phyloP scores from a whole-genome alignment of 768 basidiomycete species.

The Coprinellus micaceus region DNA sequence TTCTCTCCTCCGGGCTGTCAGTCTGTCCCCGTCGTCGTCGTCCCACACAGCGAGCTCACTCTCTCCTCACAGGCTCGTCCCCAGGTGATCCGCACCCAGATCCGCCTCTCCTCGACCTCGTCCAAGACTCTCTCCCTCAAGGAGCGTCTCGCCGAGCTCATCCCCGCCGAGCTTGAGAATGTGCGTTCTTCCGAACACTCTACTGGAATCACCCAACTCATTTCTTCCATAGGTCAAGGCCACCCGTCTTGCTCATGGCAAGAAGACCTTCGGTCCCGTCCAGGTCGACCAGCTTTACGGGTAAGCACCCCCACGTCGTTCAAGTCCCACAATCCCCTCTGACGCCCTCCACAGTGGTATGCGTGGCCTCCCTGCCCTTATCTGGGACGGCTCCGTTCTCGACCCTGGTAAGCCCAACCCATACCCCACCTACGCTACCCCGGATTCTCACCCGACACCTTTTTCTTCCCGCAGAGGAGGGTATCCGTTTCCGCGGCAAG shows the following conservation, averaged over 20 bases:
- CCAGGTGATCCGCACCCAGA: constrained; percentile 43
- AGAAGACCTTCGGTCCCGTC: constrained; percentile 91
- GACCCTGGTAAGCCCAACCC: constrained; percentile 73
- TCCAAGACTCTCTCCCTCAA: constrained; percentile 76
- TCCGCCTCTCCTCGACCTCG: constrained; percentile 62
- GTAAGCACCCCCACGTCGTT: too few species aligned
- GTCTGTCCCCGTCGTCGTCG: constrained; percentile 16
- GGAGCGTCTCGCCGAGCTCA: constrained; percentile 90
- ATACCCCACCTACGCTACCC: background rate
- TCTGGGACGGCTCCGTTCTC: constrained; percentile 98
- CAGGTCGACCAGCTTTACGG: constrained; percentile 89
- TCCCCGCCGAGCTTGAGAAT: constrained; percentile 80
- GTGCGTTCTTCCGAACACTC: constrained; percentile 31
- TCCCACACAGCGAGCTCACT: constrained; percentile 1
- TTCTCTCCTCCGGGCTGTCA: constrained; percentile 36
- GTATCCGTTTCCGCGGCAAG: constrained; percentile 97
- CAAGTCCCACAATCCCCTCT: background rate
- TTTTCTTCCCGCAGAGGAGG: constrained; percentile 61
- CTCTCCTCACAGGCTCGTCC: constrained; percentile 44
- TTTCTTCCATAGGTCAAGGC: constrained; percentile 63
- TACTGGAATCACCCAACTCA: constrained; percentile 4
- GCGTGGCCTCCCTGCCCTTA: constrained; percentile 87
- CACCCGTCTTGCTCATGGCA: constrained; percentile 81
- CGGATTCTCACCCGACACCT: constrained; percentile 6
- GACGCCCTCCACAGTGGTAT: constrained; percentile 57